Evolutionary conservation across 345 rosid genomes (phyloP).

Genomic region (Raphanus sativus): DNA sequence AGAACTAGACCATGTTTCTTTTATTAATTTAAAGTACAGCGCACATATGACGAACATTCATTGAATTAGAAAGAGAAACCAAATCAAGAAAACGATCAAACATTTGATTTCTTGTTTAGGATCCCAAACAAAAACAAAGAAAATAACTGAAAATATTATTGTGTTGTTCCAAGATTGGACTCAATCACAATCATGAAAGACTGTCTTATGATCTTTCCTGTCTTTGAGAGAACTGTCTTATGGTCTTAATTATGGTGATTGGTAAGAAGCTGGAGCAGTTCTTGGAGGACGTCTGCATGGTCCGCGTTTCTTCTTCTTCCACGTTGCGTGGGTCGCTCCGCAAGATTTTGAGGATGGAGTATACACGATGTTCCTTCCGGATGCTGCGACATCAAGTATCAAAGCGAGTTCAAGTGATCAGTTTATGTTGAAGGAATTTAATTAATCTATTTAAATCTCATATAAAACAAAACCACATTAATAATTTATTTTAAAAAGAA

Average conservation of each 20-base stretch:
- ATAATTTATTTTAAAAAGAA: not conserved
- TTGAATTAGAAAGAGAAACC: not conserved
- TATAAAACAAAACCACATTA: not conserved
- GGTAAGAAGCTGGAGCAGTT: conserved; percentile 9
- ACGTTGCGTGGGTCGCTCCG: conserved; percentile 4
- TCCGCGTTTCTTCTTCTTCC: conserved; percentile 6
- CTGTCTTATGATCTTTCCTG: not conserved
- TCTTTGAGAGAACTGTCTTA: not conserved
- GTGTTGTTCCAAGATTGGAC: not conserved
- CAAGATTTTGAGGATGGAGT: not conserved
- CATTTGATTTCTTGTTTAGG: not conserved
- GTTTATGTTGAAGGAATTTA: not conserved
- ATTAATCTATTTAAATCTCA: too few relatives aligned
- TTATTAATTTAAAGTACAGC: not conserved
- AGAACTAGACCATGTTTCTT: not conserved
- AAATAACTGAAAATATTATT: not conserved
- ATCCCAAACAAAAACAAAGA: not conserved
- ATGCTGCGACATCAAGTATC: not conserved
- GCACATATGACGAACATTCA: not conserved
- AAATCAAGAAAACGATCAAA: not conserved
- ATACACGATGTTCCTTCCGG: not conserved
- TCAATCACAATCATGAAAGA: not conserved
- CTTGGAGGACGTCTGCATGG: conserved; percentile 4
- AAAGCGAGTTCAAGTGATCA: not conserved
- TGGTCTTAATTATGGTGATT: not conserved